Conservation (phyloP, 2,329 filamentous ascomycete species). For the Botryotinia globosa region DNA sequence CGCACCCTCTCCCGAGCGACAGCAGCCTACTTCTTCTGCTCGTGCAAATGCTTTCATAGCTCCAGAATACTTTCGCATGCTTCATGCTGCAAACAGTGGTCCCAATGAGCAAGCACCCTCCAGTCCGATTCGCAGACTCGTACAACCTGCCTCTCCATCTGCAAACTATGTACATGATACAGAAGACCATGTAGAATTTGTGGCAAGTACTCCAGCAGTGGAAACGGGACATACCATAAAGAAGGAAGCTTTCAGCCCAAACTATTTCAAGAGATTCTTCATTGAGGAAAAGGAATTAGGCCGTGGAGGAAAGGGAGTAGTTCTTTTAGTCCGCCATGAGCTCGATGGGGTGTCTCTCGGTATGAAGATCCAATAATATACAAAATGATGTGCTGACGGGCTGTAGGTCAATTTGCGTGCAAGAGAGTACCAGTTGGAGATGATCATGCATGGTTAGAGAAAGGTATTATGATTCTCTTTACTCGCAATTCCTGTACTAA, state of each 20-base stretch:
- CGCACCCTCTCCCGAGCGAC: constrained; percentile 51
- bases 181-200: constrained; percentile 43
- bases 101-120: constrained; percentile 47
- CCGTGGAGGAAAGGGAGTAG: constrained; percentile 89
- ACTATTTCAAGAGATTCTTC: constrained; percentile 93
- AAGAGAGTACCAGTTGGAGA: constrained; percentile 95
- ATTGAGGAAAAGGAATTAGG: constrained; percentile 84
- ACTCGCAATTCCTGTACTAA: constrained; percentile 22
- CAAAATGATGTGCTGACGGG: constrained; percentile 23
- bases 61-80: constrained; percentile 93
- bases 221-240: constrained; percentile 68
- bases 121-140: constrained; percentile 52
- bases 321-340: constrained; percentile 88
- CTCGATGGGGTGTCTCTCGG: constrained; percentile 82
- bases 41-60: constrained; percentile 66
- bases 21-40: constrained; percentile 39
- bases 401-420: constrained; percentile 76
- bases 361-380: constrained; percentile 25
- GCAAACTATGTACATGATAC: constrained; percentile 33
- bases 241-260: constrained; percentile 80
- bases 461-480: constrained; percentile 42
- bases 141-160: constrained; percentile 34
- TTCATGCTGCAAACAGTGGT: constrained; percentile 56
- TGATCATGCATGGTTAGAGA: constrained; percentile 92
- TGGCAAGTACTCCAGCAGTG: constrained; percentile 49